Evolutionary conservation across 495 filamentous ascomycete species (phyloP), one percentile per base, ranked within the genome.

Genomic region (Aspergillus funiculosus): DNA sequence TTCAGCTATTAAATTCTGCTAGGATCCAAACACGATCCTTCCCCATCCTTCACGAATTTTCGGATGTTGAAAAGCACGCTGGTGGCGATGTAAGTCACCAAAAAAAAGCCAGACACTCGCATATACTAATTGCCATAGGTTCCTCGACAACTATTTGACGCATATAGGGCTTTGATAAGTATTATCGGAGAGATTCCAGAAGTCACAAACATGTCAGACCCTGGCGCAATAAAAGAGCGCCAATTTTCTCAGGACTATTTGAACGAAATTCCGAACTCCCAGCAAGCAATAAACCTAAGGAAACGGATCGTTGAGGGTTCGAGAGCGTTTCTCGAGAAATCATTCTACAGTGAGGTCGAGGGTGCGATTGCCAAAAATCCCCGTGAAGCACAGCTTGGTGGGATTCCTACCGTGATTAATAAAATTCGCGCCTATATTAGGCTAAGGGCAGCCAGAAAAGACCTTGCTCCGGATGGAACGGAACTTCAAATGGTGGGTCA

Each of bases 351-450:
- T 31, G 78, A 87, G 45, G 70, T 95, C 28, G 84, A 94, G 51
- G 67, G 59, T n/a, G 63, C 82, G 15, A 83, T 97, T 44, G 66
- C 77, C 21, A 91, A 85, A 58, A 85, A 91, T 57, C 89, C 90
- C 4, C 77, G 82, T 37, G 89, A 95, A 59, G 94, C 92, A 7
- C 87, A 86, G 56, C 69, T 95, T 42, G 92, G 92, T 25, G 92
- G 92, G 47, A 79, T 88, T 26, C 92, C 92, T 0, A 86, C 87
- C 34, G 79, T 85, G 1, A 71, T 88, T 50, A 92, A 89, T 71
- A 94, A 92, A 67, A 82, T 96, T 58, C 85, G 87, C 46, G 92
- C 88, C 1, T 99, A 89, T 57, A 83, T 97, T 59, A 80, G 87
- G 38, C 74, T 95, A 45, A 79, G 83, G 36, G 72, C 80, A 20